phyloP scores from a whole-genome alignment of 129 eudicot species.

The Rutidosis leptorrhynchoides region DNA sequence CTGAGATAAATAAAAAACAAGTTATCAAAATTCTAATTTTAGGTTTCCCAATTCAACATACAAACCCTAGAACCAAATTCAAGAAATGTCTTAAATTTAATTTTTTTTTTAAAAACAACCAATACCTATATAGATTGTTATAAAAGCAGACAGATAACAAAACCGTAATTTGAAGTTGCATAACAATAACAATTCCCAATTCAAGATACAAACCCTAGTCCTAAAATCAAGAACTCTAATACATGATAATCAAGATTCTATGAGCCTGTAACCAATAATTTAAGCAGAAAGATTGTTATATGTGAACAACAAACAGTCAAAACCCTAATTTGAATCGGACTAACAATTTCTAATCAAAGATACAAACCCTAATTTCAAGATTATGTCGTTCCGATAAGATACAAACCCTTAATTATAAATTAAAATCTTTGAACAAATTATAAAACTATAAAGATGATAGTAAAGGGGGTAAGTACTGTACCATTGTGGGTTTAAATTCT shows the following conservation, averaged over 20 bases:
- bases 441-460: neutral
- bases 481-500: conserved; percentile 89
- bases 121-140: neutral
- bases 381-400: neutral
- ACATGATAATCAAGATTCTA: neutral
- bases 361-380: conserved; percentile 16
- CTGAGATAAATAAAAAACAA: conserved; percentile 29
- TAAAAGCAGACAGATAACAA: neutral
- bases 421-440: neutral
- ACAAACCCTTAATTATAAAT: neutral
- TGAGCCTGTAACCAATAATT: neutral
- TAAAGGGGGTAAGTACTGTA: conserved; percentile 14
- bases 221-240: conserved; percentile 3
- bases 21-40: conserved; percentile 3
- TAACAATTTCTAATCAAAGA: neutral
- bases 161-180: neutral
- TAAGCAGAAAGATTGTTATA: neutral
- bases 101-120: neutral
- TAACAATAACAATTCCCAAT: neutral
- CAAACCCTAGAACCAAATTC: neutral
- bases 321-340: neutral
- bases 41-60: neutral
- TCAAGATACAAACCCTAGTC: conserved; percentile 7
- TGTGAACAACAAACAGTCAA: neutral
- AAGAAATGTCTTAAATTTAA: neutral